Percentiles rank a stretch among this genome's conserved stretches.
phyloP scores from a whole-genome alignment of 768 basidiomycete genomes.

The Lanmaoa rubissima region DNA sequence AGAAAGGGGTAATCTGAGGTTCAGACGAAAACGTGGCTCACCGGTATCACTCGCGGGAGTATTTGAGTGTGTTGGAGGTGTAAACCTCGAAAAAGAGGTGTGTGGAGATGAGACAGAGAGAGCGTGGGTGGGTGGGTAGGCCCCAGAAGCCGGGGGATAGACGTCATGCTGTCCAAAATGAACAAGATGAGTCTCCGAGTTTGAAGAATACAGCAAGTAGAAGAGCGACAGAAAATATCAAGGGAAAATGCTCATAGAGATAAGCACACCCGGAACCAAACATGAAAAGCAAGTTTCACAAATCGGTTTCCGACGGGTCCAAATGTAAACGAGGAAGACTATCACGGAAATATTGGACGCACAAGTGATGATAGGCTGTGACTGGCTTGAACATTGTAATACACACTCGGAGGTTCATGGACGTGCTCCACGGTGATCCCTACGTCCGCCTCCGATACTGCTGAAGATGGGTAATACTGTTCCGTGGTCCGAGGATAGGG shows the following conservation, averaged over 20 bases:
- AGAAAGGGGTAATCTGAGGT: neutral
- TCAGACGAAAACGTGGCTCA: conserved; percentile 14
- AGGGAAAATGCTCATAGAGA: neutral
- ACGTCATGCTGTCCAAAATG: conserved; percentile 15
- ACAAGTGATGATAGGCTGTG: conserved; percentile 27
- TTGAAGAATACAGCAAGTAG: neutral
- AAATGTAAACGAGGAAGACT: neutral
- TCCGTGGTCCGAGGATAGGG: conserved; percentile 5
- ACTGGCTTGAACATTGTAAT: conserved; percentile 14
- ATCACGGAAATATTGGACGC: conserved; percentile 6
- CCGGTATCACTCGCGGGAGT: conserved; percentile 29
- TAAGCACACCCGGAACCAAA: neutral
- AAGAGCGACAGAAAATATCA: neutral
- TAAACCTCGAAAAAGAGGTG: conserved; percentile 19
- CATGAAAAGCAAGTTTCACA: neutral
- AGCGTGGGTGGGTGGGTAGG: conserved; percentile 8
- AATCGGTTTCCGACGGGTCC: neutral
- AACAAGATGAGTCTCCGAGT: neutral
- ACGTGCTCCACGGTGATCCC: conserved; percentile 21
- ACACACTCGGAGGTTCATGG: conserved; percentile 5
- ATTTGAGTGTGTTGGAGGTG: conserved; percentile 24
- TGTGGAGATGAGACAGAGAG: conserved; percentile 19
- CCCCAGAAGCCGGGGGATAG: neutral
- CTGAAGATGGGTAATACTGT: conserved; percentile 4
- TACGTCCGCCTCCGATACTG: conserved; percentile 1